Conservation (phyloP, 2,329 filamentous ascomycete genomes). For the Onygena corvina region DNA sequence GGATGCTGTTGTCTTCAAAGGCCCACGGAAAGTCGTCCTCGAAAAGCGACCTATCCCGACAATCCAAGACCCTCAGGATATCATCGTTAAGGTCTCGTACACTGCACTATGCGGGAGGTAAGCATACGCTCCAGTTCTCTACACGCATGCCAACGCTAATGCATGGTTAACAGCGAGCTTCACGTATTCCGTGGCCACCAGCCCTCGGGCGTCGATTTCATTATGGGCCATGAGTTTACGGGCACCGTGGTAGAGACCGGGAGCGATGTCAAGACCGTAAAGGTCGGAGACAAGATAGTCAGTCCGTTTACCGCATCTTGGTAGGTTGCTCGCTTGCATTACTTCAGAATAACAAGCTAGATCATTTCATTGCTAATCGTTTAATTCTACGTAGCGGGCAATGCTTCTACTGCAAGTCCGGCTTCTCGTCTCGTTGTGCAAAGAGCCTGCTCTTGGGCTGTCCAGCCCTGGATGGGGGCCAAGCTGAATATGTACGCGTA, state of each 20-base stretch:
- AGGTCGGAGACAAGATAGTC: constrained; percentile 66
- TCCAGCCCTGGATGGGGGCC: constrained; percentile 57
- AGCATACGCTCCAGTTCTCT: constrained; percentile 22
- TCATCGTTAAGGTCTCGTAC: constrained; percentile 71
- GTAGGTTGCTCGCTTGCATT: constrained; percentile 33
- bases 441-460: constrained; percentile 60
- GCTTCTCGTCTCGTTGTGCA: constrained; percentile 64
- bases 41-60: constrained; percentile 69
- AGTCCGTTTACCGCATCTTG: constrained; percentile 74
- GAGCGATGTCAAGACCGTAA: constrained; percentile 52
- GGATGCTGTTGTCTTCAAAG: constrained; percentile 82
- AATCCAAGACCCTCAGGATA: constrained; percentile 58
- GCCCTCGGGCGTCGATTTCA: constrained; percentile 50
- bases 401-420: constrained; percentile 76
- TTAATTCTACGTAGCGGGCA: constrained; percentile 38
- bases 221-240: constrained; percentile 74
- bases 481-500: constrained; percentile 57
- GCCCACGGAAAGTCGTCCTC: constrained; percentile 59
- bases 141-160: background rate
- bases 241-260: constrained; percentile 61
- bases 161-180: constrained; percentile 49
- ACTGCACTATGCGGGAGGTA: constrained; percentile 83
- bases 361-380: no score
- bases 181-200: constrained; percentile 79
- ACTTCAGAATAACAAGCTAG: background rate